Conservation (phyloP, 768 basidiomycete species). For the Rhizopogon roseolus region DNA sequence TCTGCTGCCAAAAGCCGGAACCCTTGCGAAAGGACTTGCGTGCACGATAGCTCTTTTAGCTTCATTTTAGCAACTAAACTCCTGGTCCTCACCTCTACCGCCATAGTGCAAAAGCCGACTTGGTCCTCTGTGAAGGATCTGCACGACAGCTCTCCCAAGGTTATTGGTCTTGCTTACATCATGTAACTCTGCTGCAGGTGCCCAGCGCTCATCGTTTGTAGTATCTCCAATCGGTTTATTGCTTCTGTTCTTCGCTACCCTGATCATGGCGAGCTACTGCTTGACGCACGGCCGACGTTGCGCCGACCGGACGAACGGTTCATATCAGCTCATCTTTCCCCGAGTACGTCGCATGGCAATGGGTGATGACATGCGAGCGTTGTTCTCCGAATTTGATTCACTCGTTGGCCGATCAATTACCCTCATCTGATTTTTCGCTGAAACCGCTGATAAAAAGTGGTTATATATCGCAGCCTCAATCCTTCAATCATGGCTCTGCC, state of each 20-base stretch:
- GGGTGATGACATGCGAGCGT: slow-evolving; percentile 25
- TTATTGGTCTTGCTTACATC: background rate
- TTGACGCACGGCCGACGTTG: background rate
- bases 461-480: background rate
- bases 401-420: background rate
- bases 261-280: no score
- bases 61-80: no score
- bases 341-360: background rate
- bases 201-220: background rate
- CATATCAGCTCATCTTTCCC: slow-evolving; percentile 6
- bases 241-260: background rate
- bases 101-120: no score
- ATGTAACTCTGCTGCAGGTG: background rate
- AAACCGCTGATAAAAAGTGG: background rate
- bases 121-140: no score
- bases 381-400: slow-evolving; percentile 26
- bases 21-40: no score
- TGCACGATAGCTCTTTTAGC: no score
- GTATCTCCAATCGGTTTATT: background rate
- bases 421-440: background rate
- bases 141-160: background rate
- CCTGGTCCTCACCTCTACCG: no score
- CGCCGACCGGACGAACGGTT: background rate
- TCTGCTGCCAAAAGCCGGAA: background rate
- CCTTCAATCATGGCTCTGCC: background rate